Percentiles rank a stretch among this genome's conserved stretches.
These are phyloP conservation scores for Penicillium silybi DNA, from an alignment of 495 filamentous ascomycete genomes.

Conservation along the genomic window DNA sequence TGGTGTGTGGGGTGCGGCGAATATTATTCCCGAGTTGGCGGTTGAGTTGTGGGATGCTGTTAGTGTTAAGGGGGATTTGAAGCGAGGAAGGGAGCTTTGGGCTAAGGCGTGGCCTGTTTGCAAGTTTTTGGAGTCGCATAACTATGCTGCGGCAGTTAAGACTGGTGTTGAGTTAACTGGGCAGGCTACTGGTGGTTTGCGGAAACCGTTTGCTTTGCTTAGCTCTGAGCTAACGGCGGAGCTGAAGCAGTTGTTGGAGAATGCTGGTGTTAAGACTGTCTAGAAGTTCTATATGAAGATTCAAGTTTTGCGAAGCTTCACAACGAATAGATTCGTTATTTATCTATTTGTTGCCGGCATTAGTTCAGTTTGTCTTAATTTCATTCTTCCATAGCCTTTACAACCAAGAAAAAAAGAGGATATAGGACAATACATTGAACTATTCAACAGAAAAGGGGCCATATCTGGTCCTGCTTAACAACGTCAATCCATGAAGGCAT, in stretches of 20 bases:
- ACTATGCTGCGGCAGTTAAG: constrained; percentile 32
- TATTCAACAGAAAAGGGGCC: constrained; percentile 30
- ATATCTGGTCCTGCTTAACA: constrained; percentile 21
- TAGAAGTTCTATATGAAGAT: constrained; percentile 5
- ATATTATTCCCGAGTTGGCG: constrained; percentile 34
- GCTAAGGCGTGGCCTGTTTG: constrained; percentile 32
- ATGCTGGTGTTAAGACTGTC: constrained; percentile 32
- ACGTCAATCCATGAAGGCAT: constrained; percentile 31
- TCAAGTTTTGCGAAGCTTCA: too few relatives aligned
- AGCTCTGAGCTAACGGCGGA: constrained; percentile 22
- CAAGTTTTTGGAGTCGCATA: constrained; percentile 35
- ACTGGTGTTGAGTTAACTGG: constrained; percentile 34
- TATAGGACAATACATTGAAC: not conserved
- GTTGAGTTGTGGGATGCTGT: constrained; percentile 33
- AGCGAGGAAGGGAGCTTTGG: constrained; percentile 31
- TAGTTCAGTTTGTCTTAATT: too few relatives aligned
- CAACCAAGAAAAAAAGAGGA: not conserved
- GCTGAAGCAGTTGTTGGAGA: constrained; percentile 23
- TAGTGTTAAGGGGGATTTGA: constrained; percentile 26
- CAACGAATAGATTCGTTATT: too few relatives aligned
- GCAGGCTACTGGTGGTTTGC: constrained; percentile 28
- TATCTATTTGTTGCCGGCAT: too few relatives aligned
- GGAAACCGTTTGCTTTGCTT: constrained; percentile 32
- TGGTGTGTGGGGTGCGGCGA: constrained; percentile 35
- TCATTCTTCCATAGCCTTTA: too few relatives aligned